phyloP scores from a whole-genome alignment of 805 yeast genomes.

The Wickerhamiella occidentalis region DNA sequence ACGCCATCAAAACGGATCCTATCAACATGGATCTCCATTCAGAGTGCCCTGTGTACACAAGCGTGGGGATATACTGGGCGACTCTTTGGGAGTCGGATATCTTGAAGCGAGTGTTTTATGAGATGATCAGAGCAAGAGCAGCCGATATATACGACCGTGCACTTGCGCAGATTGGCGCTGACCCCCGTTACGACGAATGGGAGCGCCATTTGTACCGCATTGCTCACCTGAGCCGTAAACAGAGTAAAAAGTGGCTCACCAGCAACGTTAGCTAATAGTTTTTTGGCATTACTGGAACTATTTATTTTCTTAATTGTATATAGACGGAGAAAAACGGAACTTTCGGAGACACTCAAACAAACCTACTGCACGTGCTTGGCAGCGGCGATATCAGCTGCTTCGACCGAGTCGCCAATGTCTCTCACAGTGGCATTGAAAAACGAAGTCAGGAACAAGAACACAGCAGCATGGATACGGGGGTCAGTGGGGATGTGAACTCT shows the following conservation, averaged over 20 bases:
- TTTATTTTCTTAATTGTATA: not conserved
- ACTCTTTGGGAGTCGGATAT: conserved; percentile 49
- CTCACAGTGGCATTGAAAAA: conserved; percentile 20
- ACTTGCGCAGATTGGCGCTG: conserved; percentile 33
- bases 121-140: conserved; percentile 53
- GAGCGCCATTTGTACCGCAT: conserved; percentile 21
- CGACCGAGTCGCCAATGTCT: conserved; percentile 18
- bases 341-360: too few relatives aligned
- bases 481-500: conserved; percentile 8
- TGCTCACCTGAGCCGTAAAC: conserved; percentile 27
- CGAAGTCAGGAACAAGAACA: conserved; percentile 18
- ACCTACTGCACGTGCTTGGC: not conserved
- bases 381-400: not conserved
- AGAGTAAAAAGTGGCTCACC: conserved; percentile 33
- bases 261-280: not conserved
- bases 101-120: conserved; percentile 33
- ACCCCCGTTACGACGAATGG: conserved; percentile 36
- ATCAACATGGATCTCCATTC: conserved; percentile 52
- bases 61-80: conserved; percentile 67
- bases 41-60: conserved; percentile 54
- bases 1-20: conserved; percentile 71
- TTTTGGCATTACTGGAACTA: not conserved
- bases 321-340: too few relatives aligned
- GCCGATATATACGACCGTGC: conserved; percentile 65
- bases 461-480: conserved; percentile 8